Base-by-base conservation (phyloP, 495 filamentous ascomycete genomes). In the Cercophora scortea region DNA sequence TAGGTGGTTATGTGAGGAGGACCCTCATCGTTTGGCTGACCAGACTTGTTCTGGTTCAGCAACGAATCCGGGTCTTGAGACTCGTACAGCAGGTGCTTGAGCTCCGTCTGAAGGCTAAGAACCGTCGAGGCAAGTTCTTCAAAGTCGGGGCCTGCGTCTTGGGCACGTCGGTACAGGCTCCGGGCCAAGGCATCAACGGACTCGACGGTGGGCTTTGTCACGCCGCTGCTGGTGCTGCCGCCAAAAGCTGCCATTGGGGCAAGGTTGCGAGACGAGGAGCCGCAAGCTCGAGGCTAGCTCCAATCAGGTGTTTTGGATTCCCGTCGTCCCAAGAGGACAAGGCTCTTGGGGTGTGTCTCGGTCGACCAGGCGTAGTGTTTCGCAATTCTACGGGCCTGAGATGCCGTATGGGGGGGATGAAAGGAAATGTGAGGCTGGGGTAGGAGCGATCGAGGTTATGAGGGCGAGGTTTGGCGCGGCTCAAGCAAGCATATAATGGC, bases 51-150 rank as follows among this genome's bases (percentile, higher is more conserved):
- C 10, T 69, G 52, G 55, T 69, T 74, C 10, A 81, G 64, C 19
- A 70, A 67, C 19, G 75, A 79, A 42, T 73, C 75, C 10, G 70
- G 62, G 45, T 77, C 74, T 51, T 72, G 67, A 49, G 66, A 63
- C 57, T 81, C 77, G 47, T 67, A 64, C 42, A 71, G 71, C 4
- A 83, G 66, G 46, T 79, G 69, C 35, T 71, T 68, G 9, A 82
- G 63, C 6, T 69, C 73, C 4, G 63, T 71, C 47, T 77, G 67
- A 16, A 83, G 60, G 53, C 59, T 61, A 54, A 67, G 68, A 44
- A 80, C 65, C 35, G 65, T 60, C 32, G 56, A 49, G 12, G 70
- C 60, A 46, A 71, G 42, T 32, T 62, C 59, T 32, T 59, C 66
- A 32, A 74, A 69, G 19, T 65, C 64, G 12, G 71, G 58, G 18